A percentile compares a stretch with the other conserved stretches of the same genome.
Evolutionary conservation across 192 early-diverging fungal genomes (phyloP).

Genomic region (Martensiomyces pterosporus): DNA sequence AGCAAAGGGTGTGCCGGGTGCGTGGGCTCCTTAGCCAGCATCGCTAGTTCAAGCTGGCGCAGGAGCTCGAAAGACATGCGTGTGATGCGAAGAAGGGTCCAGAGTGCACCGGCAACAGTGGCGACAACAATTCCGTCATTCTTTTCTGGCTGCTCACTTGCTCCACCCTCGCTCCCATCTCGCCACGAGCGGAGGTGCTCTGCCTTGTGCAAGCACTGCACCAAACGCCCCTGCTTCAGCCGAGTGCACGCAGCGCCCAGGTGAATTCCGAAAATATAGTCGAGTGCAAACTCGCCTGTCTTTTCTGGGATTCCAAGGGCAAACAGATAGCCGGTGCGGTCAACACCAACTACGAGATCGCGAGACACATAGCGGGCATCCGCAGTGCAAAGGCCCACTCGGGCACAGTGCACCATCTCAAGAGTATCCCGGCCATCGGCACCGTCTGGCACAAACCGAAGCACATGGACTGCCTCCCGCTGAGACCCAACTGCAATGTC

Average conservation of each 20-base stretch:
- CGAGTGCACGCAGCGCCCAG: slow-evolving; percentile 26
- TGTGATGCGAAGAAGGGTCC: slow-evolving; percentile 31
- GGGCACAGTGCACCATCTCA: slow-evolving; percentile 18
- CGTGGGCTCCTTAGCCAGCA: slow-evolving; percentile 10
- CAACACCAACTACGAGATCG: slow-evolving; percentile 23
- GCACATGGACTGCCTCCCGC: slow-evolving; percentile 26
- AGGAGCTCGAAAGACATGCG: slow-evolving; percentile 19
- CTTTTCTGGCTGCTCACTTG: not conserved
- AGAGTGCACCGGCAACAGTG: slow-evolving; percentile 26
- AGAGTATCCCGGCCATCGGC: slow-evolving; percentile 10
- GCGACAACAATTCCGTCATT: slow-evolving; percentile 11
- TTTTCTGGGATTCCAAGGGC: slow-evolving; percentile 11
- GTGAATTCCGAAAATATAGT: slow-evolving; percentile 25
- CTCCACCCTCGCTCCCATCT: not conserved
- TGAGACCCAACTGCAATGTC: slow-evolving; percentile 30
- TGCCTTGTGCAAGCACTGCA: slow-evolving; percentile 5
- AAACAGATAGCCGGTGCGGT: slow-evolving; percentile 22
- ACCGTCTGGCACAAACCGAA: slow-evolving; percentile 15
- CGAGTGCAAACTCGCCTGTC: slow-evolving; percentile 32
- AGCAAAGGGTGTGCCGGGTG: slow-evolving; percentile 40
- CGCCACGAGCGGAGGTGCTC: slow-evolving; percentile 23
- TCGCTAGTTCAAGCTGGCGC: slow-evolving; percentile 14
- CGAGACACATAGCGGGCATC: slow-evolving; percentile 28
- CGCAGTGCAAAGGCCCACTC: slow-evolving; percentile 25
- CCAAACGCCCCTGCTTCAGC: slow-evolving; percentile 12